phyloP scores from a whole-genome alignment of 345 rosid genomes.

The Heritiera littoralis region DNA sequence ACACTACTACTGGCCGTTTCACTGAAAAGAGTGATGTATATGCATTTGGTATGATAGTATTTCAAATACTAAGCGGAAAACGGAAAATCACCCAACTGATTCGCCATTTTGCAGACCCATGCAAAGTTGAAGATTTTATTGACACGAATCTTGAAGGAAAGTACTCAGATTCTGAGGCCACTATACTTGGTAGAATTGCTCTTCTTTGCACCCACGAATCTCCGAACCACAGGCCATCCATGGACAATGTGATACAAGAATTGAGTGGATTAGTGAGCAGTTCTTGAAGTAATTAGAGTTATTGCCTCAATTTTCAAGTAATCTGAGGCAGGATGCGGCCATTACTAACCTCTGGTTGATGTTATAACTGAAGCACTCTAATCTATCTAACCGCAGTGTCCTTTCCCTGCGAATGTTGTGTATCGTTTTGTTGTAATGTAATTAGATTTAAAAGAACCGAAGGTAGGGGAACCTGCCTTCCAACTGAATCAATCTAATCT shows the following conservation, averaged over 20 bases:
- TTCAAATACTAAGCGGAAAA: slow-evolving; percentile 82
- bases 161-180: slow-evolving; percentile 57
- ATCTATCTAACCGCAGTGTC: slow-evolving; percentile 16
- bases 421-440: slow-evolving; percentile 1
- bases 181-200: slow-evolving; percentile 58
- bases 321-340: slow-evolving; percentile 26
- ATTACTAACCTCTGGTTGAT: slow-evolving; percentile 28
- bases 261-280: slow-evolving; percentile 38
- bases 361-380: neutral
- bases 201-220: slow-evolving; percentile 74
- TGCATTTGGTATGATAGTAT: slow-evolving; percentile 75
- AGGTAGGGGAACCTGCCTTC: neutral
- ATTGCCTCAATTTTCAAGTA: slow-evolving; percentile 36
- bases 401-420: slow-evolving; percentile 18
- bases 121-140: slow-evolving; percentile 52
- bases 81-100: slow-evolving; percentile 42
- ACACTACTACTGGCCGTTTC: slow-evolving; percentile 81
- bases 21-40: slow-evolving; percentile 89
- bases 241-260: slow-evolving; percentile 70
- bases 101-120: slow-evolving; percentile 52
- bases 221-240: slow-evolving; percentile 67
- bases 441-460: neutral
- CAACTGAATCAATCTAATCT: neutral
- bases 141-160: slow-evolving; percentile 67
- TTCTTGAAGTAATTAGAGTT: slow-evolving; percentile 25